These are phyloP conservation scores for Westerdykella aurantiaca DNA, from an alignment of 2,329 filamentous ascomycete genomes.

Conservation along the genomic window DNA sequence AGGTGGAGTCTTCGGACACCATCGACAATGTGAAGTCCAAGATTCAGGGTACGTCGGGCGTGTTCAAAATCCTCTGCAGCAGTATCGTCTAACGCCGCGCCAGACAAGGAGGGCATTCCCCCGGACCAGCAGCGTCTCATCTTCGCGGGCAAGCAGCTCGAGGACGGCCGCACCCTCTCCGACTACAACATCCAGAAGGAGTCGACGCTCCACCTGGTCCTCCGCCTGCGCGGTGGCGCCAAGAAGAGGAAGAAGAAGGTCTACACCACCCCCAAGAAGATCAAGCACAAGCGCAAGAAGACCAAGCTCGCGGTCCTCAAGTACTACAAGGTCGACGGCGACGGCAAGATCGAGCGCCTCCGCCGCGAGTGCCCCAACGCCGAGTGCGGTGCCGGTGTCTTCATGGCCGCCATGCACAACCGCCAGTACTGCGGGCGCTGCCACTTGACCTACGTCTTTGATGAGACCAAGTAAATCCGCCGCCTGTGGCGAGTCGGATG, in stretches of 20 bases:
- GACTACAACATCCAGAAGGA: constrained; percentile 99
- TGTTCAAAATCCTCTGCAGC: neutral
- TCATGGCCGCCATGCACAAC: constrained; percentile 99
- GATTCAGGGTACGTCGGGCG: constrained; percentile 56
- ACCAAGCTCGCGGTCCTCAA: constrained; percentile 99
- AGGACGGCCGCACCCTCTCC: constrained; percentile 96
- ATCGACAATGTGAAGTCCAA: constrained; percentile 99
- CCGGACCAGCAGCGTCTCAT: constrained; percentile 99
- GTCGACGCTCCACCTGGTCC: constrained; percentile 94
- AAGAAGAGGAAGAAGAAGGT: constrained; percentile 99
- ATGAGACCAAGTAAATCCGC: constrained; percentile 53
- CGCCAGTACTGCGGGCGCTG: constrained; percentile 88
- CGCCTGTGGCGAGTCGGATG: constrained; percentile 12
- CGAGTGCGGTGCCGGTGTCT: constrained; percentile 97
- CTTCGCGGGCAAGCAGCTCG: constrained; percentile 99
- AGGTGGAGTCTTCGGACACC: constrained; percentile 99
- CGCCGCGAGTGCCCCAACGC: constrained; percentile 85
- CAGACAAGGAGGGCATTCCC: constrained; percentile 99
- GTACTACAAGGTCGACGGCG: constrained; percentile 99
- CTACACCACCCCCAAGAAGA: constrained; percentile 99
- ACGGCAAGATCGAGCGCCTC: constrained; percentile 99
- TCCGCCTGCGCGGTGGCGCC: constrained; percentile 94
- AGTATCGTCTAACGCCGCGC: constrained; percentile 36
- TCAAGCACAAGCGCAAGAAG: constrained; percentile 99
- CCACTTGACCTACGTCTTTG: constrained; percentile 67